Evolutionary conservation across 1,139 yeast species (phyloP).

Genomic region (Tardiomyces digboiensis): DNA sequence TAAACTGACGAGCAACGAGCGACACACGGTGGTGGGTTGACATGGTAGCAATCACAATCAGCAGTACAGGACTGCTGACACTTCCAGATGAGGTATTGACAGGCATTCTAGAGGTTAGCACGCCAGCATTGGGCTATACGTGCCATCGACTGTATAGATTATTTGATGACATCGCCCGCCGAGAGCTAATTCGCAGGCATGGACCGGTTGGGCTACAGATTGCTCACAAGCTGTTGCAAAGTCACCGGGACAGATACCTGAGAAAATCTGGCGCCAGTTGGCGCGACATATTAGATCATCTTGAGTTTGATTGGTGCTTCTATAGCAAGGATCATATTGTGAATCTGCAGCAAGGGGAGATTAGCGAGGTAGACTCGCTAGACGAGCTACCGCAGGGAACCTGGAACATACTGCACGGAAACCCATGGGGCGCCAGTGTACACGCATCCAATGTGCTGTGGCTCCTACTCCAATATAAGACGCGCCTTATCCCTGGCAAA

Average conservation of each 20-base stretch:
- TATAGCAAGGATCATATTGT: slow-evolving; percentile 14
- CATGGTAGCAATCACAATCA: not conserved
- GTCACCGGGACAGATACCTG: not conserved
- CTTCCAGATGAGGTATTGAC: slow-evolving; percentile 8
- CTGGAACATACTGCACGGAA: slow-evolving; percentile 14
- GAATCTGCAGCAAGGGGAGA: slow-evolving; percentile 5
- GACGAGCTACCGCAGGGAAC: slow-evolving; percentile 7
- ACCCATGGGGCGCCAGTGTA: slow-evolving; percentile 18
- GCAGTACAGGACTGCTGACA: not conserved
- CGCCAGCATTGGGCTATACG: not conserved
- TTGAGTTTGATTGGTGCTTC: slow-evolving; percentile 15
- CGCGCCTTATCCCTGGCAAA: slow-evolving; percentile 17
- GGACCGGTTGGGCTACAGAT: not conserved
- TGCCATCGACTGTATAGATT: not conserved
- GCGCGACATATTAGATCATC: slow-evolving; percentile 2
- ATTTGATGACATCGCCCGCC: not conserved
- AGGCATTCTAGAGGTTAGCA: not conserved
- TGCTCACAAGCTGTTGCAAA: not conserved
- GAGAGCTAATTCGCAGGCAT: not conserved
- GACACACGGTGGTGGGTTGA: not conserved
- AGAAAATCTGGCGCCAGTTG: not conserved
- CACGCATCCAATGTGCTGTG: slow-evolving; percentile 19
- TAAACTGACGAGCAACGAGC: no score
- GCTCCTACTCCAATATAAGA: slow-evolving; percentile 15
- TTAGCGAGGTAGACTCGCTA: slow-evolving; percentile 5